phyloP scores from a whole-genome alignment of 495 filamentous ascomycete species.

The Xylaria bambusicola region DNA sequence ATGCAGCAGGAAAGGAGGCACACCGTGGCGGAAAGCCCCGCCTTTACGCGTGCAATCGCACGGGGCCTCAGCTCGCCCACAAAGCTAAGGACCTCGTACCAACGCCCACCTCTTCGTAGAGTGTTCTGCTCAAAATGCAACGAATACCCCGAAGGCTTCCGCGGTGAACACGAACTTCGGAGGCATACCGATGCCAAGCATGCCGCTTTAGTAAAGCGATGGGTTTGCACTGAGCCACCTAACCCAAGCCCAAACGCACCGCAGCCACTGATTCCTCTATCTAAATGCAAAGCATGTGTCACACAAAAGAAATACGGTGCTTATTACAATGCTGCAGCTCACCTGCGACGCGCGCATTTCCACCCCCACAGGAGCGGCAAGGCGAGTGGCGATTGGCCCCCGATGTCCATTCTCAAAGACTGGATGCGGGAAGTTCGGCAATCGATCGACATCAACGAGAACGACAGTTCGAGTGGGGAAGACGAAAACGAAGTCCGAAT shows the following conservation, averaged over 20 bases:
- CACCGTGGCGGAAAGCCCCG: slow-evolving; percentile 50
- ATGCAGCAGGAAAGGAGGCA: slow-evolving; percentile 46
- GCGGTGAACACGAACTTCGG: slow-evolving; percentile 90
- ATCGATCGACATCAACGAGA: slow-evolving; percentile 49
- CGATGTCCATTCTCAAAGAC: slow-evolving; percentile 80
- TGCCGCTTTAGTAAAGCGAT: slow-evolving; percentile 70
- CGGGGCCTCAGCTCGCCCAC: slow-evolving; percentile 45
- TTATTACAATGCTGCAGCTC: slow-evolving; percentile 97
- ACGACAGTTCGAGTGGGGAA: slow-evolving; percentile 49
- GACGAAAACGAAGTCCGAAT: slow-evolving; percentile 47
- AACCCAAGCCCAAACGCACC: slow-evolving; percentile 41
- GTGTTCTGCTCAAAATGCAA: slow-evolving; percentile 77
- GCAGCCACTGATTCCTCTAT: slow-evolving; percentile 66
- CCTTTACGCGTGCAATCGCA: slow-evolving; percentile 39
- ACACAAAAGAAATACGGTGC: slow-evolving; percentile 81
- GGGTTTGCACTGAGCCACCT: slow-evolving; percentile 64
- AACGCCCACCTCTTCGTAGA: slow-evolving; percentile 75
- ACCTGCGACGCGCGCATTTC: slow-evolving; percentile 89
- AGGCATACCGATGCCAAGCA: slow-evolving; percentile 86
- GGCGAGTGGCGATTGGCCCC: slow-evolving; percentile 80
- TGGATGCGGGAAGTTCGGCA: slow-evolving; percentile 80
- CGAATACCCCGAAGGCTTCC: slow-evolving; percentile 83
- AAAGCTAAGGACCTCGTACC: slow-evolving; percentile 70
- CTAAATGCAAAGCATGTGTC: slow-evolving; percentile 86
- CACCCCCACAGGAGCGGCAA: slow-evolving; percentile 75